These are phyloP conservation scores for Diplocarpon mali DNA, from an alignment of 2,329 filamentous ascomycete species.

Conservation along the genomic window DNA sequence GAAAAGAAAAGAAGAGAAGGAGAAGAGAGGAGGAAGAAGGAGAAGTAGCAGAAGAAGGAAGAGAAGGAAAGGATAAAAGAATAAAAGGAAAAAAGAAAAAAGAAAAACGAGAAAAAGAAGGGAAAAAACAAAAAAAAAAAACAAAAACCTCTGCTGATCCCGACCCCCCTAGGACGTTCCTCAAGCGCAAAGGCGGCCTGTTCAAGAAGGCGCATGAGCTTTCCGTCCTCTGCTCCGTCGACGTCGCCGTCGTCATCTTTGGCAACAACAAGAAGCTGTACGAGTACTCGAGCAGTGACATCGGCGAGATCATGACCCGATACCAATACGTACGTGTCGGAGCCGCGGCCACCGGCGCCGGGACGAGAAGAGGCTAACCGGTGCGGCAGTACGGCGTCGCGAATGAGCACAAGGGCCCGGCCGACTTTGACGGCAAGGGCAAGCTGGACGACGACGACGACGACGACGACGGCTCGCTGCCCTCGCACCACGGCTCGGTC, in stretches of 20 bases:
- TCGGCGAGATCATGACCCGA: constrained; percentile 77
- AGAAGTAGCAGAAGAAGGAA: too few species aligned
- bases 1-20: too few species aligned
- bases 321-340: constrained; percentile 82
- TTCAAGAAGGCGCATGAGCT: constrained; percentile 99
- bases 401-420: constrained; percentile 92
- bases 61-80: too few species aligned
- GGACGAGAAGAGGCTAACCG: constrained; percentile 12
- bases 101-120: too few species aligned
- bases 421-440: constrained; percentile 75
- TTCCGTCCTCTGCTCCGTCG: constrained; percentile 93
- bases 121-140: too few species aligned
- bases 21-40: too few species aligned
- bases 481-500: constrained; percentile 32
- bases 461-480: constrained; percentile 61
- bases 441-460: constrained; percentile 73
- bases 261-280: constrained; percentile 98
- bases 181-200: constrained; percentile 95
- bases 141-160: constrained; percentile 11
- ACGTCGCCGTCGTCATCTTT: constrained; percentile 97
- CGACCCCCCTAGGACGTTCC: constrained; percentile 69
- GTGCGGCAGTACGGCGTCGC: constrained; percentile 67
- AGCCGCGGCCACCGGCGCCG: not conserved
- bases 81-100: too few species aligned
- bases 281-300: constrained; percentile 90